Base-by-base conservation (phyloP, 2,329 filamentous ascomycete genomes). In the Botrytis cinerea region DNA sequence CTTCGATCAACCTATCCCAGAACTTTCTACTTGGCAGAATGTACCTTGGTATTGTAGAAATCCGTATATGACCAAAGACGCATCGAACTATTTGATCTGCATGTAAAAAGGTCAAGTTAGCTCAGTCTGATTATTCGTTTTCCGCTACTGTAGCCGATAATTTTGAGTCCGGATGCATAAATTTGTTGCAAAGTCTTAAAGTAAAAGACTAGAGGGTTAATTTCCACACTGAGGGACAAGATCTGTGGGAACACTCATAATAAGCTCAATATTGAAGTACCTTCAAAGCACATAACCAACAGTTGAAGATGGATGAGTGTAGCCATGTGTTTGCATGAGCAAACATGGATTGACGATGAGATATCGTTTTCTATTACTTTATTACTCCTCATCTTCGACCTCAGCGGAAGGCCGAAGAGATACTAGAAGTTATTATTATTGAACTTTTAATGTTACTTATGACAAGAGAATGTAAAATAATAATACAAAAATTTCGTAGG, bases 1-100 rank as follows among this genome's bases (percentile, higher is more conserved):
- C 4, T 54, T 10, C 48, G 16, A n/a, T 0, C 25, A 4, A 54
- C 12, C 25, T 54, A 54, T 54, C 25, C 9, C 25, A 16, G 7
- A 1, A n/a, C 25, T n/a, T n/a, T 4, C 10, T n/a, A 51, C 4
- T 51, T n/a, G 48, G 9, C 12, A 51, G 10, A 51, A 16, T n/a
- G 10, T n/a, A n/a, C 25, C 25, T 25, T n/a, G 9, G 4, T 10
- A 14, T 4, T 1, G 0, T 16, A 14, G 25, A 1, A 16, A 16
- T 28, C 1, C 2, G n/a, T 2, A n/a, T n/a, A 7, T 16, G 5
- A 16, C 12, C 0, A 7, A n/a, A 28, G 1, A 3, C 12, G 2
- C 1, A 28, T 54, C 25, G 7, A 28, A 18, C 2, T 16, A 4
- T 28, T 8, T 1, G 14, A 54, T 51, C 4, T 51, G 46, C 10